phyloP scores from a whole-genome alignment of 208 protist genomes.

The Leishmania guyanensis region DNA sequence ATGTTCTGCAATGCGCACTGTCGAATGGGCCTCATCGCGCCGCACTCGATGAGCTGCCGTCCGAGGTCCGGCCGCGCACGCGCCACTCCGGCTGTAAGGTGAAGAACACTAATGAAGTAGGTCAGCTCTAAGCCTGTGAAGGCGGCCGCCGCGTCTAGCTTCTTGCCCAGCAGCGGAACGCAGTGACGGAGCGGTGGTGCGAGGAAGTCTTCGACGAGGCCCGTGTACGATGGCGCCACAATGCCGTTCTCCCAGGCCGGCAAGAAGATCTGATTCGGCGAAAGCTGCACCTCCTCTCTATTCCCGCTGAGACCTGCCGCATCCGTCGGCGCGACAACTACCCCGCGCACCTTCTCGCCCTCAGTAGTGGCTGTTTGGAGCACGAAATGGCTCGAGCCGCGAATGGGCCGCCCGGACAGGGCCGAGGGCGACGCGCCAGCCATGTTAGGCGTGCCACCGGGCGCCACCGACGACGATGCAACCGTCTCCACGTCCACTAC shows the following conservation, averaged over 20 bases:
- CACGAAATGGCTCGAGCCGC: constrained; percentile 20
- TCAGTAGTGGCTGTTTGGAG: constrained; percentile 20
- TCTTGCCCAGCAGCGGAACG: constrained; percentile 17
- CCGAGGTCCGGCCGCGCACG: constrained; percentile 43
- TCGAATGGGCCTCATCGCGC: constrained; percentile 39
- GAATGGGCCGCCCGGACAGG: constrained; percentile 4
- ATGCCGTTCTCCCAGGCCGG: constrained; percentile 13
- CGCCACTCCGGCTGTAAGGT: constrained; percentile 43
- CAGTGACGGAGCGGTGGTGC: constrained; percentile 28
- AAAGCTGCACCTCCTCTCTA: constrained; percentile 25
- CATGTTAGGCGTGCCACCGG: background rate
- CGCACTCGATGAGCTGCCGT: constrained; percentile 46
- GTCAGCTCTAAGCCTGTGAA: constrained; percentile 32
- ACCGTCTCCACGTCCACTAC: constrained; percentile 22
- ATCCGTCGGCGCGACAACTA: constrained; percentile 27
- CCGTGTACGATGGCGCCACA: constrained; percentile 27
- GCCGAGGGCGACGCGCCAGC: constrained; percentile 3
- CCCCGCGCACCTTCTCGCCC: constrained; percentile 18
- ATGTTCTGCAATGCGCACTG: constrained; percentile 42
- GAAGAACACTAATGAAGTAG: constrained; percentile 37
- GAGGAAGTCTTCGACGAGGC: constrained; percentile 33
- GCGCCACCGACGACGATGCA: background rate
- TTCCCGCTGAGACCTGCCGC: background rate
- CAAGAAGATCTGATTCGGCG: constrained; percentile 22
- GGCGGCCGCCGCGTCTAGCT: constrained; percentile 13